Percentiles rank a stretch among this genome's conserved stretches.
Evolutionary conservation across 2,329 filamentous ascomycete genomes (phyloP).

Genomic region (Pochonia chlamydosporia): DNA sequence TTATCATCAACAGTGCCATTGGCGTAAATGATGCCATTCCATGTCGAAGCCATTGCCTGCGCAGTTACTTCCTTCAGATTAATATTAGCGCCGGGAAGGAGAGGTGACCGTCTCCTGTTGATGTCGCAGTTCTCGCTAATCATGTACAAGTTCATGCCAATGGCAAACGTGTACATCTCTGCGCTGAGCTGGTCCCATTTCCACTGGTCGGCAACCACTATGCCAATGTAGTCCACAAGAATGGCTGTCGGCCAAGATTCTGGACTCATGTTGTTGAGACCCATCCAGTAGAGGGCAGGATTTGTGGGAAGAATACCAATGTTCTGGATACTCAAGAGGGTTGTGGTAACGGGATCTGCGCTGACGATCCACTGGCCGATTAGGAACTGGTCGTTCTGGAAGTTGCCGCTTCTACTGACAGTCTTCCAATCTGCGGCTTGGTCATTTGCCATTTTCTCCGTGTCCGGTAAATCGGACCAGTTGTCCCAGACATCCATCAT

Average conservation of each 20-base stretch:
- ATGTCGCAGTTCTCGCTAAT: conserved; percentile 26
- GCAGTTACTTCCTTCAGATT: neutral
- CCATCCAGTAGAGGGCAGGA: conserved; percentile 28
- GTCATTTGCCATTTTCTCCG: conserved; percentile 15
- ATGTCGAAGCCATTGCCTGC: conserved; percentile 9
- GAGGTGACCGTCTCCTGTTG: conserved; percentile 14
- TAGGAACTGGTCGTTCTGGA: conserved; percentile 18
- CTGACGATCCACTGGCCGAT: conserved; percentile 27
- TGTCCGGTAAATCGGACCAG: conserved; percentile 24
- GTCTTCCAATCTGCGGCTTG: conserved; percentile 17
- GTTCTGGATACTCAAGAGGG: conserved; percentile 19
- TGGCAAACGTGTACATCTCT: conserved; percentile 23
- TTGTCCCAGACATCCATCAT: conserved; percentile 20
- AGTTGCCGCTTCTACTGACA: conserved; percentile 12
- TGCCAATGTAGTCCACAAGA: conserved; percentile 25
- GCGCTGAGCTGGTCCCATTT: conserved; percentile 23
- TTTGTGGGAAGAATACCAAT: conserved; percentile 26
- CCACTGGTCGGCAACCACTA: conserved; percentile 18
- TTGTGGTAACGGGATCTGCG: conserved; percentile 19
- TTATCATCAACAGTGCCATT: conserved; percentile 21
- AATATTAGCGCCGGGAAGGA: conserved; percentile 9
- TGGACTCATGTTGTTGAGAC: conserved; percentile 21
- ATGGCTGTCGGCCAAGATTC: conserved; percentile 24
- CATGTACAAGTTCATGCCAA: conserved; percentile 24
- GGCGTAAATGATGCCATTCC: conserved; percentile 25